Evolutionary conservation across 2,329 filamentous ascomycete genomes (phyloP).

Genomic region (Cordyceps cicadae): DNA sequence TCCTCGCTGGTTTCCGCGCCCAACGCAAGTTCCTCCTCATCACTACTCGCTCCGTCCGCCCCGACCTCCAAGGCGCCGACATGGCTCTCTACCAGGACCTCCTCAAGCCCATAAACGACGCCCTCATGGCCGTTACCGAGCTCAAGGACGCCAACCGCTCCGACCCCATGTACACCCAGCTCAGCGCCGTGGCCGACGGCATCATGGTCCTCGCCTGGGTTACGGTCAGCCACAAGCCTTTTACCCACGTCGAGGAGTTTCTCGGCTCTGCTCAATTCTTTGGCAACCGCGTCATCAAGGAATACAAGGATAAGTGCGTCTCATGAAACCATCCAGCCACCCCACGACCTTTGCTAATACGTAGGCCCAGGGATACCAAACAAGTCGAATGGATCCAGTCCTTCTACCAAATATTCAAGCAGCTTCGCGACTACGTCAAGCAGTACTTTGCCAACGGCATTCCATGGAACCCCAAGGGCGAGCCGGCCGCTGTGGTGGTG

Average conservation of each 20-base stretch:
- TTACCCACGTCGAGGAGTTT: slow-evolving; percentile 76
- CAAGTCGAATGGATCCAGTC: slow-evolving; percentile 84
- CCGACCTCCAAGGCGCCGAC: slow-evolving; percentile 54
- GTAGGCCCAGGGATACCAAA: slow-evolving; percentile 54
- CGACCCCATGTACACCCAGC: slow-evolving; percentile 67
- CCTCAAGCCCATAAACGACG: slow-evolving; percentile 77
- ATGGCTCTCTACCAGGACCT: slow-evolving; percentile 64
- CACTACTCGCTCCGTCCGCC: slow-evolving; percentile 86
- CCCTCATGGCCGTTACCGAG: slow-evolving; percentile 68
- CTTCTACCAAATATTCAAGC: slow-evolving; percentile 86
- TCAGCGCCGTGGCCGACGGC: slow-evolving; percentile 82
- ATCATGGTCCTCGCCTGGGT: slow-evolving; percentile 90
- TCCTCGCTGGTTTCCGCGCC: slow-evolving; percentile 63
- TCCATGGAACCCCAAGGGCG: slow-evolving; percentile 74
- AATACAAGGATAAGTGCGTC: slow-evolving; percentile 63
- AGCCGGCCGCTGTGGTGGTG: slow-evolving; percentile 59
- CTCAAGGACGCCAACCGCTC: slow-evolving; percentile 75
- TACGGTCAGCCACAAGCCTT: slow-evolving; percentile 71
- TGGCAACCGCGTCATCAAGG: slow-evolving; percentile 87
- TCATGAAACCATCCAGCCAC: too few species aligned
- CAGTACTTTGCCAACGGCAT: slow-evolving; percentile 72
- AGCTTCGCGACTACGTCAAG: slow-evolving; percentile 76
- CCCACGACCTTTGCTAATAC: background rate
- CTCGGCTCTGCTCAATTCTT: slow-evolving; percentile 84
- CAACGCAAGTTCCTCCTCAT: slow-evolving; percentile 84